phyloP scores from a whole-genome alignment of 129 eudicot genomes.

The Artemisia annua region DNA sequence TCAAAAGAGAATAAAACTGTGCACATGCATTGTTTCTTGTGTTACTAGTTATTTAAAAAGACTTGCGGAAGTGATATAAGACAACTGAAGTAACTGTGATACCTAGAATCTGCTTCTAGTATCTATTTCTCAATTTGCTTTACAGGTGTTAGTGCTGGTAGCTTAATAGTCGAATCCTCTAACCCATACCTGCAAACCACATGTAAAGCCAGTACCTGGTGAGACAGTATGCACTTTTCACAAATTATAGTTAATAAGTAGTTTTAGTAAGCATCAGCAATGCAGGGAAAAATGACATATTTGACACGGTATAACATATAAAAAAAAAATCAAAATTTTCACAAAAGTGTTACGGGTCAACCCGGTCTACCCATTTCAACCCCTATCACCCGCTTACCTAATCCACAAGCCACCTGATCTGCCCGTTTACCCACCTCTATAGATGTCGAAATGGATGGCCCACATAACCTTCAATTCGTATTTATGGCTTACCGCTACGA shows the following conservation, averaged over 20 bases:
- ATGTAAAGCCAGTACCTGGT: slow-evolving; percentile 17
- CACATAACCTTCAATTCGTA: too few species aligned
- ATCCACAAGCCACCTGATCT: too few species aligned
- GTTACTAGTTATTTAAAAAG: not conserved
- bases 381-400: too few species aligned
- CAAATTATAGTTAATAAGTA: not conserved
- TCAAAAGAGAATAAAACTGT: not conserved
- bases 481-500: not conserved
- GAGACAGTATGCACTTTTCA: not conserved
- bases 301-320: not conserved
- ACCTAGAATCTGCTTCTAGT: slow-evolving; percentile 26
- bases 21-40: not conserved
- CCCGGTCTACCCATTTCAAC: not conserved
- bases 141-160: slow-evolving; percentile 51
- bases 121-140: slow-evolving; percentile 42
- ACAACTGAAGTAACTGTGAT: not conserved
- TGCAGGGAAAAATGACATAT: not conserved
- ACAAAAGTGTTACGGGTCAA: not conserved
- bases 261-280: slow-evolving; percentile 15
- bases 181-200: slow-evolving; percentile 71
- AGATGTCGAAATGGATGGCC: too few species aligned
- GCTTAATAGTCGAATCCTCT: slow-evolving; percentile 86
- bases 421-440: too few species aligned
- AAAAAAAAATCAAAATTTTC: not conserved
- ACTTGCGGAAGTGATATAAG: slow-evolving; percentile 19